Percentiles rank a stretch among this genome's conserved stretches.
Evolutionary conservation across 495 filamentous ascomycete genomes (phyloP).

Genomic region (Talaromyces ruber): DNA sequence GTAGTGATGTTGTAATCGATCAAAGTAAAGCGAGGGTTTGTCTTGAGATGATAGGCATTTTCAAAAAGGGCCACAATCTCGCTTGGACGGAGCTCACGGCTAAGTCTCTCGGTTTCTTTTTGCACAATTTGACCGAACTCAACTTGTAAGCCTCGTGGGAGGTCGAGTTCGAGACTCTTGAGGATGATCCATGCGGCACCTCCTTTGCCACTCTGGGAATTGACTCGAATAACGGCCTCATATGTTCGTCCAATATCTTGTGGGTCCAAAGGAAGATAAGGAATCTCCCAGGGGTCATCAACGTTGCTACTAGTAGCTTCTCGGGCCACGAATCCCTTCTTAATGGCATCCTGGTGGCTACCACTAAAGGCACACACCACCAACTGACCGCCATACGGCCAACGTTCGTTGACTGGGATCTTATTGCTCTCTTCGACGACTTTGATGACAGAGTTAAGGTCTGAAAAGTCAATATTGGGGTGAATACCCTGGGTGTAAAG

Average conservation of each 20-base stretch:
- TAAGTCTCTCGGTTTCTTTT: slow-evolving; percentile 59
- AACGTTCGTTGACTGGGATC: slow-evolving; percentile 83
- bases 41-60: slow-evolving; percentile 71
- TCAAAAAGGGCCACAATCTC: slow-evolving; percentile 88
- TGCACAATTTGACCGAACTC: slow-evolving; percentile 89
- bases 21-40: slow-evolving; percentile 74
- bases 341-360: slow-evolving; percentile 95
- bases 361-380: slow-evolving; percentile 87
- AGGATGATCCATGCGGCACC: slow-evolving; percentile 93
- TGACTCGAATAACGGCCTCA: slow-evolving; percentile 96
- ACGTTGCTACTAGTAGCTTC: slow-evolving; percentile 48
- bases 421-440: slow-evolving; percentile 89
- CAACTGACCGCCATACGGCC: slow-evolving; percentile 74
- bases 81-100: slow-evolving; percentile 69
- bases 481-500: slow-evolving; percentile 93
- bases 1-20: slow-evolving; percentile 88
- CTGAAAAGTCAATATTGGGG: slow-evolving; percentile 84
- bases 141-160: slow-evolving; percentile 86
- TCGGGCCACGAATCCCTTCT: slow-evolving; percentile 83
- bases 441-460: slow-evolving; percentile 81
- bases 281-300: slow-evolving; percentile 62
- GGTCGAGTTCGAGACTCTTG: slow-evolving; percentile 78
- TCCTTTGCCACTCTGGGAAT: slow-evolving; percentile 92
- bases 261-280: slow-evolving; percentile 90
- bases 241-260: slow-evolving; percentile 92